These are phyloP conservation scores for Stachybotrys echinatus DNA, from an alignment of 2,329 filamentous ascomycete genomes.

Conservation along the genomic window DNA sequence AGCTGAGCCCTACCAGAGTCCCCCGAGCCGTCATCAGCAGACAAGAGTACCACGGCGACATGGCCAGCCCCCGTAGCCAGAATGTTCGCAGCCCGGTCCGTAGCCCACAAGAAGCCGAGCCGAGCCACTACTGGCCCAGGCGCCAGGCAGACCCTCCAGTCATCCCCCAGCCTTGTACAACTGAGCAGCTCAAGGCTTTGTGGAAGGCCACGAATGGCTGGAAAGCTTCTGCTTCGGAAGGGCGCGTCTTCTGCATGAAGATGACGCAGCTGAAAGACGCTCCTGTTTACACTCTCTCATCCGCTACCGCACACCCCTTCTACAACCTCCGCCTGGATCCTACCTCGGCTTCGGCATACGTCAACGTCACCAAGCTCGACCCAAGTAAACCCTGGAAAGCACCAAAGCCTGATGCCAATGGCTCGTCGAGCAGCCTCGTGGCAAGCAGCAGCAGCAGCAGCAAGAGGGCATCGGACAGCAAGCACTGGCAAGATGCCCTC, in stretches of 20 bases:
- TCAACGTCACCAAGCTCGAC: slow-evolving; percentile 55
- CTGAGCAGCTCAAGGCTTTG: slow-evolving; percentile 56
- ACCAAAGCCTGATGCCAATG: slow-evolving; percentile 20
- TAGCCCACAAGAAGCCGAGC: slow-evolving; percentile 13
- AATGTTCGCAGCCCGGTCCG: slow-evolving; percentile 14
- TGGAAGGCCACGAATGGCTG: slow-evolving; percentile 69
- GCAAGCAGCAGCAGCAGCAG: slow-evolving; percentile 20
- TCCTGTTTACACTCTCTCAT: slow-evolving; percentile 62
- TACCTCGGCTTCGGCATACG: slow-evolving; percentile 56
- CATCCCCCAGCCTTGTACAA: slow-evolving; percentile 47
- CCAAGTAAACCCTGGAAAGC: slow-evolving; percentile 52
- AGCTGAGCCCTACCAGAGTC: slow-evolving; percentile 58
- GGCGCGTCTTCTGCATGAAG: slow-evolving; percentile 53
- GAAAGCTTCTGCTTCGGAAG: slow-evolving; percentile 56
- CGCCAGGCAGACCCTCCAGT: slow-evolving; percentile 35
- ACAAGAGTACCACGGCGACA: slow-evolving; percentile 45
- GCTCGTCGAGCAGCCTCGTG: slow-evolving; percentile 17
- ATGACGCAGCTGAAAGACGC: slow-evolving; percentile 52
- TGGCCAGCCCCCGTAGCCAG: slow-evolving; percentile 9
- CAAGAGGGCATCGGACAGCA: slow-evolving; percentile 28
- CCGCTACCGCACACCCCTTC: slow-evolving; percentile 52
- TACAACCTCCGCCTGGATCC: slow-evolving; percentile 62
- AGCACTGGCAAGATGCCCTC: slow-evolving; percentile 54
- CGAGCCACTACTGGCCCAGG: slow-evolving; percentile 17
- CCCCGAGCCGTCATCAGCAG: slow-evolving; percentile 61